Evolutionary conservation across 768 basidiomycete genomes (phyloP).

Genomic region (Suillus clintonianus): DNA sequence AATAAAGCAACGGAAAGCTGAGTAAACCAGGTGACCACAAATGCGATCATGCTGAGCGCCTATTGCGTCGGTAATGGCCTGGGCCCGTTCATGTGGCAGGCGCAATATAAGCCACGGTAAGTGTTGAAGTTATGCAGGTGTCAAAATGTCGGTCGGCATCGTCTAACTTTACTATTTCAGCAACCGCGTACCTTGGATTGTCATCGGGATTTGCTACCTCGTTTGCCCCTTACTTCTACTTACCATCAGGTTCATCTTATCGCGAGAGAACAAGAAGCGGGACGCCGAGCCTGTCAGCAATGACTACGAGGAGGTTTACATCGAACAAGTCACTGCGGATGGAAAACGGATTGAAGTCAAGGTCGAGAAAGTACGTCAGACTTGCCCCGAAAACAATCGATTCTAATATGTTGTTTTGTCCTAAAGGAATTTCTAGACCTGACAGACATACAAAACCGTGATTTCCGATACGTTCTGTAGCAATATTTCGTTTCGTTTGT

Average conservation of each 20-base stretch:
- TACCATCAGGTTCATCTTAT: conserved; percentile 53
- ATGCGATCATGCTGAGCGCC: conserved; percentile 73
- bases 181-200: conserved; percentile 75
- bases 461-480: conserved; percentile 63
- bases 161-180: conserved; percentile 31
- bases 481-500: background rate
- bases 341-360: conserved; percentile 56
- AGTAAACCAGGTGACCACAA: conserved; percentile 33
- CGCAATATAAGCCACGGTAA: conserved; percentile 64
- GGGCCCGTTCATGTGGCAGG: conserved; percentile 81
- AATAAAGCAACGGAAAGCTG: background rate
- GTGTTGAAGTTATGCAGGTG: conserved; percentile 2
- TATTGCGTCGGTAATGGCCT: conserved; percentile 69
- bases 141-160: background rate
- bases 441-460: conserved; percentile 65
- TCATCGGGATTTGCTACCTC: conserved; percentile 68
- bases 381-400: background rate
- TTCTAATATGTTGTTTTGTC: background rate
- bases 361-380: conserved; percentile 61
- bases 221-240: conserved; percentile 51
- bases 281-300: conserved; percentile 56
- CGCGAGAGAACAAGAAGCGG: conserved; percentile 62
- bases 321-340: conserved; percentile 51
- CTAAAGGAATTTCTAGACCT: conserved; percentile 41
- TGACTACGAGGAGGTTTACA: conserved; percentile 61